phyloP scores from a whole-genome alignment of 192 early-diverging fungal species.

The Umbelopsis ramanniana region DNA sequence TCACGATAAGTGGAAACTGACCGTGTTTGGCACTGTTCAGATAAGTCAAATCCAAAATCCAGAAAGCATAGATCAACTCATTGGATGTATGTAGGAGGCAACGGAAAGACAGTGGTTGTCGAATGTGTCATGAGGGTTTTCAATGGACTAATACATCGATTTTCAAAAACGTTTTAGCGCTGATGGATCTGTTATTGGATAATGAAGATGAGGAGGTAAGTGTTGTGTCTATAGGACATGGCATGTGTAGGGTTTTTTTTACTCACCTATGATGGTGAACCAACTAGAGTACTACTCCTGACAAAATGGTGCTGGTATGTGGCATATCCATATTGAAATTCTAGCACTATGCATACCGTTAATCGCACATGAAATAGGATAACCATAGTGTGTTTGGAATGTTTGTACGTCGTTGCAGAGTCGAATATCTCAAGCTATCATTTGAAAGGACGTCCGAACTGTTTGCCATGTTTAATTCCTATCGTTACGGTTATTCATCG shows the following conservation, averaged over 20 bases:
- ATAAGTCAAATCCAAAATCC: constrained; percentile 21
- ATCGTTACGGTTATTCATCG: constrained; percentile 22
- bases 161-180: not conserved
- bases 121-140: not conserved
- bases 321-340: not conserved
- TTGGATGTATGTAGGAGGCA: not conserved
- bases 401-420: constrained; percentile 42
- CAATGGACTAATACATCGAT: not conserved
- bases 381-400: constrained; percentile 42
- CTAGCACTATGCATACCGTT: not conserved
- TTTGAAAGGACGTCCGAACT: constrained; percentile 35
- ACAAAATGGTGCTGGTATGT: constrained; percentile 11
- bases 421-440: constrained; percentile 38
- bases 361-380: constrained; percentile 26
- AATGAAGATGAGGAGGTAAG: constrained; percentile 17
- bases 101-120: no score
- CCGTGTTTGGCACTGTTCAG: not conserved
- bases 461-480: constrained; percentile 32
- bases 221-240: not conserved
- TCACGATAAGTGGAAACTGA: not conserved
- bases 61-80: constrained; percentile 18
- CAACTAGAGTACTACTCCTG: not conserved
- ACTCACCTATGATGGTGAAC: not conserved
- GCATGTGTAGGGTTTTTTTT: not conserved
- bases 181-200: constrained; percentile 10